Percentiles rank a stretch among this genome's conserved stretches.
phyloP scores from a whole-genome alignment of 1,284 basidiomycete genomes.

The Cerrena zonata region DNA sequence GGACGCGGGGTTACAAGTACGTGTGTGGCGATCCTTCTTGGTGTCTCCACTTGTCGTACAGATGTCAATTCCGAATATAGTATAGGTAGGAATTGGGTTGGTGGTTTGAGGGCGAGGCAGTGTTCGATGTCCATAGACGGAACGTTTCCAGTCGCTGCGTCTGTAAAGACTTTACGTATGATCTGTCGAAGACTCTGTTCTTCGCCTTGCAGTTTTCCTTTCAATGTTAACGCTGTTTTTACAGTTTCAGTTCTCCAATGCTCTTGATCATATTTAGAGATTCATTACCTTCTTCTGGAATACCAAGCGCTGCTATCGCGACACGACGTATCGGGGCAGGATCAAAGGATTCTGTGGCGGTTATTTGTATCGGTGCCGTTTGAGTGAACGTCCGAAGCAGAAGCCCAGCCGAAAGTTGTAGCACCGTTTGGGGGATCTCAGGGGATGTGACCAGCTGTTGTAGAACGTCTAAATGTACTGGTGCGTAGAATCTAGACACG shows the following conservation, averaged over 20 bases:
- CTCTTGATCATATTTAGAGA: too few relatives aligned
- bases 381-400: conserved; percentile 47
- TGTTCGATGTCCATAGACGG: conserved; percentile 59
- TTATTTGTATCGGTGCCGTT: conserved; percentile 30
- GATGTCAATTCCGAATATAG: conserved; percentile 59
- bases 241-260: too few relatives aligned
- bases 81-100: conserved; percentile 53
- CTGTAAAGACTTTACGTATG: conserved; percentile 41
- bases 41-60: conserved; percentile 53
- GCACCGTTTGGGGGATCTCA: conserved; percentile 59
- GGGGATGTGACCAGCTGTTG: conserved; percentile 58
- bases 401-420: conserved; percentile 55
- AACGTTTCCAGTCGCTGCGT: conserved; percentile 53
- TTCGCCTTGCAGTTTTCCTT: too few relatives aligned
- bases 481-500: conserved; percentile 28
- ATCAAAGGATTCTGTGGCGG: conserved; percentile 30
- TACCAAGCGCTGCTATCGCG: conserved; percentile 39
- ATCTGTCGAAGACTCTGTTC: neutral
- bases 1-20: conserved; percentile 53
- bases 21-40: conserved; percentile 57
- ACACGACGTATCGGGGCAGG: conserved; percentile 37
- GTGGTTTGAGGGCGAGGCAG: conserved; percentile 50
- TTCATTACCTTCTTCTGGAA: conserved; percentile 34
- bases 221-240: too few relatives aligned
- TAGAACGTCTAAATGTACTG: conserved; percentile 54